Evolutionary conservation across 176 grass and related monocot species (phyloP).

Genomic region (Oryza officinalis): DNA sequence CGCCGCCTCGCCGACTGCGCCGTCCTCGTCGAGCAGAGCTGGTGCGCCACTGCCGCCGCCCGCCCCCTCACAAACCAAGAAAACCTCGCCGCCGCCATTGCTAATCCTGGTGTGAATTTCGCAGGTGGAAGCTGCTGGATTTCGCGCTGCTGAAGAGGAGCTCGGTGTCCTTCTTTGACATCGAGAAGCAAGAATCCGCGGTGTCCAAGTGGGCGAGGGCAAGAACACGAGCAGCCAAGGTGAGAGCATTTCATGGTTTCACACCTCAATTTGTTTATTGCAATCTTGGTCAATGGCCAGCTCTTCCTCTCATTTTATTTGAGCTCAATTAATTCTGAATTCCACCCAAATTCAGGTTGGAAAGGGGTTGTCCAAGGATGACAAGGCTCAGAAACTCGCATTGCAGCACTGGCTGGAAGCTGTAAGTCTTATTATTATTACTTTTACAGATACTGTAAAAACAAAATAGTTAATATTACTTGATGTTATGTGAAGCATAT

Average conservation of each 20-base stretch:
- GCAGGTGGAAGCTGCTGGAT: slow-evolving; percentile 82
- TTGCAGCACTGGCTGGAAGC: slow-evolving; percentile 94
- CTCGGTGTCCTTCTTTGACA: slow-evolving; percentile 88
- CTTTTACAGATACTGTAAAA: background rate
- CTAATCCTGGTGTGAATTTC: background rate
- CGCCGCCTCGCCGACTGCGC: slow-evolving; percentile 89
- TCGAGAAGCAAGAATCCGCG: slow-evolving; percentile 67
- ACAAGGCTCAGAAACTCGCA: slow-evolving; percentile 85
- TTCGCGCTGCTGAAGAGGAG: slow-evolving; percentile 83
- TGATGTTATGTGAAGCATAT: background rate
- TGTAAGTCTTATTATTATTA: slow-evolving; percentile 46
- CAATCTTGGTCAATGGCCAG: background rate
- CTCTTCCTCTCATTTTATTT: background rate
- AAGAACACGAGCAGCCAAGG: slow-evolving; percentile 80
- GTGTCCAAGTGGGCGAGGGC: slow-evolving; percentile 88
- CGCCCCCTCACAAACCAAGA: background rate
- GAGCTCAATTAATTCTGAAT: background rate
- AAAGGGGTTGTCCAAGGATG: slow-evolving; percentile 80
- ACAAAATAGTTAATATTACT: background rate
- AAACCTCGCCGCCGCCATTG: background rate
- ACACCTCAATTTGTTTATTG: background rate
- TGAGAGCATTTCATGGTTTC: background rate
- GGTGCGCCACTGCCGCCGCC: slow-evolving; percentile 32
- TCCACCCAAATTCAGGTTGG: slow-evolving; percentile 57
- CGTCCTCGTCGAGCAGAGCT: slow-evolving; percentile 80